Percentiles rank a stretch among this genome's conserved stretches.
phyloP scores from a whole-genome alignment of 768 basidiomycete genomes.

The Baorangia bicolor region DNA sequence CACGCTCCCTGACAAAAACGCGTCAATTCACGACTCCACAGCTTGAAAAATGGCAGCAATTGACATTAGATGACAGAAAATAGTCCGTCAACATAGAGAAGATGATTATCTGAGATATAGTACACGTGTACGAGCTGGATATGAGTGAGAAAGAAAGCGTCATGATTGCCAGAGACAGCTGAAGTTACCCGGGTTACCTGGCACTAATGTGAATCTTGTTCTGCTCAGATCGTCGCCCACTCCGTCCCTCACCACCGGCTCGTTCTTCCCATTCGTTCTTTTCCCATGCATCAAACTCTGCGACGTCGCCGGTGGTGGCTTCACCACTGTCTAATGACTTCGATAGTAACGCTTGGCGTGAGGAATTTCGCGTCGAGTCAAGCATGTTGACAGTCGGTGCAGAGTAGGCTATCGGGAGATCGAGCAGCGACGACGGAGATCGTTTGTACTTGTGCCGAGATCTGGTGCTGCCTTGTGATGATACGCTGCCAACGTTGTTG shows the following conservation, averaged over 20 bases:
- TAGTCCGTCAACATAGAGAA: not conserved
- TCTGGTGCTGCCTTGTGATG: slow-evolving; percentile 21
- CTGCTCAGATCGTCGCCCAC: slow-evolving; percentile 38
- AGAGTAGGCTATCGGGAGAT: slow-evolving; percentile 28
- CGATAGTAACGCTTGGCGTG: slow-evolving; percentile 2
- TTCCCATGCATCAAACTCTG: slow-evolving; percentile 35
- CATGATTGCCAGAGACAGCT: not conserved
- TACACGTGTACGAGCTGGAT: slow-evolving; percentile 16
- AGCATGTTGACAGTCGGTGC: slow-evolving; percentile 39
- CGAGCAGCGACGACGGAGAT: slow-evolving; percentile 42
- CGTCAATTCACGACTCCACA: not conserved
- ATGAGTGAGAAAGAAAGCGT: not conserved
- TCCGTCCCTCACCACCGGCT: slow-evolving; percentile 49
- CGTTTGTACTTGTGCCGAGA: slow-evolving; percentile 30
- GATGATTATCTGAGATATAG: slow-evolving; percentile 13
- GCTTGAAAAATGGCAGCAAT: not conserved
- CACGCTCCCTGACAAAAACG: slow-evolving; percentile 3
- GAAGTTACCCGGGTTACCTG: slow-evolving; percentile 19
- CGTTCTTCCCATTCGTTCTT: slow-evolving; percentile 55
- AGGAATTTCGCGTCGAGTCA: slow-evolving; percentile 11
- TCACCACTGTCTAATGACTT: not conserved
- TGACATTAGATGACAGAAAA: not conserved
- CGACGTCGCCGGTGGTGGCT: not conserved
- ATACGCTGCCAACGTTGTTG: slow-evolving; percentile 43
- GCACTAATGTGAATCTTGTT: slow-evolving; percentile 35